Base-by-base conservation (phyloP, 306 rosid genomes). In the Benincasa hispida region DNA sequence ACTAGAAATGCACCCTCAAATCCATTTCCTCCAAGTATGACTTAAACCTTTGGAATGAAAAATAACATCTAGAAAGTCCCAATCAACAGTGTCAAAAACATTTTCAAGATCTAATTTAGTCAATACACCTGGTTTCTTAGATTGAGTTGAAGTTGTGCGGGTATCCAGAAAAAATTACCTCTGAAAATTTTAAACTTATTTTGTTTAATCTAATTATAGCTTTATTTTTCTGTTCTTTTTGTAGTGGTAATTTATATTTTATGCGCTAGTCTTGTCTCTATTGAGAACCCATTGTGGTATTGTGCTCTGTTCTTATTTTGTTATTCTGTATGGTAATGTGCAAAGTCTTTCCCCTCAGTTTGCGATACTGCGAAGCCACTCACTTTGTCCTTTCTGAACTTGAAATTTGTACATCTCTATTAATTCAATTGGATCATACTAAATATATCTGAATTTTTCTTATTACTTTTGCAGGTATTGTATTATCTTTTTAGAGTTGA, bases 401-500 rank as follows among this genome's bases (percentile, higher is more conserved):
- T 32, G 19, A 19, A 17, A 32, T 51, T 50, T 74, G 32, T 74
- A 54, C 51, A 30, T 74, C 50, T 58, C 69, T 55, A n/a, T 58
- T 22, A 55, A 54, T 39, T 25, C 17, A 75, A 35, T 22, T n/a
- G 35, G 63, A 68, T 81, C 72, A 55, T 79, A 39, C 37, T 62
- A 51, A 50, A 10, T 27, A 48, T 58, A 41, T 56, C 8, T 65
- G 30, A 54, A 54, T 21, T 72, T 25, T 63, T 74, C 34, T 70
- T 82, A 37, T 82, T 80, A 74, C 76, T 79, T 77, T 86, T 87
- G 62, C 95, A 94, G 99, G 97, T 94, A 74, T 81, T 94, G 74
- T 82, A 94, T 86, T 94, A 94, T 87, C 97, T 94, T 82, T 87
- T 91, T 84, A 89, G 99, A 84, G 93, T 90, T 58, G 99, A 94